Base-by-base conservation (phyloP, 192 early-diverging fungal genomes). In the Gaertneriomyces semiglobifer region DNA sequence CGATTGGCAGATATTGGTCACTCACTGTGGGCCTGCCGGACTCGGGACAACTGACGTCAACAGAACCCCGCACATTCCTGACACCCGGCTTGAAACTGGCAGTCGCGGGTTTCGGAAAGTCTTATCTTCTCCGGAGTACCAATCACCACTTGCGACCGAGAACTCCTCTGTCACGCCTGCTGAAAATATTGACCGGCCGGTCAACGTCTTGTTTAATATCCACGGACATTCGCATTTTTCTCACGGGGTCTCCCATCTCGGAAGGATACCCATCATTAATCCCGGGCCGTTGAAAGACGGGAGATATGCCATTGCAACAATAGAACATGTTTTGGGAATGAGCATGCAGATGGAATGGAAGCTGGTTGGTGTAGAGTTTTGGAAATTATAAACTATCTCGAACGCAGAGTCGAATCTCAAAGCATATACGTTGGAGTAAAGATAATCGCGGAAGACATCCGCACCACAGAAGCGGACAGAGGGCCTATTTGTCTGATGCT, bases 221-320 rank as follows among this genome's bases (percentile, higher is more conserved):
- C 70, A 72, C 38, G 70, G 70, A 10, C 70, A 72, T 39, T 58
- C 70, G 12, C 70, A 72, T 54, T 10, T 58, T 9, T 19, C 70
- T 0, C 66, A 63, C 63, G 70, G 70, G 6, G 6, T 72, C 6
- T 60, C 57, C 1, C 70, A 72, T 8, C 56, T 72, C 12, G 70
- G 70, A 6, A 54, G 18, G 19, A 54, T 72, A 9, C 70, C 70
- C 2, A 4, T 72, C 5, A 72, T 72, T 42, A 72, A 72, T 66
- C 57, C 70, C 5, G 70, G 70, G 6, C 47, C 70, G 7, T 41
- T 72, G 10, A 11, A 58, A 16, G 70, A 72, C 50, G 70, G 70
- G 38, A 19, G 70, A 16, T 72, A 50, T 60, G 70, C 70, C 7
- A 53, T 66, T 19, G 70, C 45, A 41, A 71, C 69, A 4, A 18